These are phyloP conservation scores for Esteya vermicola DNA, from an alignment of 2,329 filamentous ascomycete genomes.

Conservation along the genomic window DNA sequence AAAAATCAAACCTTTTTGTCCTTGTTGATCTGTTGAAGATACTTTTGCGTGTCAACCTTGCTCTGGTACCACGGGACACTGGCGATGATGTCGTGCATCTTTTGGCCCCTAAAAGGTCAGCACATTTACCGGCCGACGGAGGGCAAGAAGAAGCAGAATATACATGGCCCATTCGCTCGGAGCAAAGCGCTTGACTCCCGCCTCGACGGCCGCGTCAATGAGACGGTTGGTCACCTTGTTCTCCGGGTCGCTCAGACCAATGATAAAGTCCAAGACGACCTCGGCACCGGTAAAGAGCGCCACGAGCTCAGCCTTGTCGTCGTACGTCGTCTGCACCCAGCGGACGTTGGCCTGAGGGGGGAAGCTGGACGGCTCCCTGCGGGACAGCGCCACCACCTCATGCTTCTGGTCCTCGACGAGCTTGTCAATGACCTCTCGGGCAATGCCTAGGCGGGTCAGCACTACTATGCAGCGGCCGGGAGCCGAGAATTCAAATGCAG, in stretches of 20 bases:
- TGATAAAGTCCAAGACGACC: constrained; percentile 5
- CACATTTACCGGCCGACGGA: not conserved
- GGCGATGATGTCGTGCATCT: constrained; percentile 9
- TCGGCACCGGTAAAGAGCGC: constrained; percentile 2
- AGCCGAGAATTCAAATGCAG: not conserved
- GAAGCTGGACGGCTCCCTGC: not conserved
- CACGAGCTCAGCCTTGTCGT: constrained; percentile 6
- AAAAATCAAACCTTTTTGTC: constrained; percentile 21
- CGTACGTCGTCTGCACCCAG: constrained; percentile 3
- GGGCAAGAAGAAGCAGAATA: constrained; percentile 2
- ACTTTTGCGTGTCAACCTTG: constrained; percentile 34
- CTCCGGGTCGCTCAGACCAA: constrained; percentile 1
- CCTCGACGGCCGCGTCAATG: constrained; percentile 43
- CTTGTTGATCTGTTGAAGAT: constrained; percentile 36
- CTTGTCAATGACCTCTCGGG: not conserved
- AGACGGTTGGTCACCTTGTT: constrained; percentile 16
- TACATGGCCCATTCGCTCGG: constrained; percentile 43
- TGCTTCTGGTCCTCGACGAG: not conserved
- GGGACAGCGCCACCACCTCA: not conserved
- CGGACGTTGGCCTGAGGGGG: constrained; percentile 3
- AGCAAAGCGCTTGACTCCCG: constrained; percentile 46
- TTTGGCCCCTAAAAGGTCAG: constrained; percentile 6
- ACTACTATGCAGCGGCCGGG: not conserved
- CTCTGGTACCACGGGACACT: constrained; percentile 32
- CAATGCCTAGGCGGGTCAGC: not conserved